Evolutionary conservation across 2,329 filamentous ascomycete genomes (phyloP).

Genomic region (Colletotrichum australisinense): DNA sequence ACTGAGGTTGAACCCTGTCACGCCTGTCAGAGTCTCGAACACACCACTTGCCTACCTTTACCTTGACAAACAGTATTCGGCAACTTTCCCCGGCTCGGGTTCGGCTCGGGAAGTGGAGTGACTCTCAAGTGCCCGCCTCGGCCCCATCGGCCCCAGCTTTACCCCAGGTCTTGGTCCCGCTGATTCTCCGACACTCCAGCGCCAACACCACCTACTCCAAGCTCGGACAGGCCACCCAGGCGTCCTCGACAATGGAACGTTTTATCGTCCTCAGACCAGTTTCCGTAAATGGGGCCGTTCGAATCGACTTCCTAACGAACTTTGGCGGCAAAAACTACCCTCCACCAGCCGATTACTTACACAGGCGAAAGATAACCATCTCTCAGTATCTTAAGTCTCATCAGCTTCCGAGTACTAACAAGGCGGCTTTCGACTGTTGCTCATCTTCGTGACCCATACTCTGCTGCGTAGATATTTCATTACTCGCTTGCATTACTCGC

Average conservation of each 20-base stretch:
- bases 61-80: background rate
- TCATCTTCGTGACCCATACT: background rate
- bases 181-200: background rate
- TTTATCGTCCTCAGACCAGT: background rate
- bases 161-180: conserved; percentile 3
- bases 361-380: background rate
- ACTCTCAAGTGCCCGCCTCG: background rate
- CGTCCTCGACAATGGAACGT: background rate
- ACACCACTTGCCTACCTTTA: background rate
- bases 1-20: background rate
- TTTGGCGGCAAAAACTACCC: background rate
- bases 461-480: background rate
- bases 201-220: background rate
- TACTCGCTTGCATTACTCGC: background rate
- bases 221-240: background rate
- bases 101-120: conserved; percentile 31
- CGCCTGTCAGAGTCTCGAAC: background rate
- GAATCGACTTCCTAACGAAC: background rate
- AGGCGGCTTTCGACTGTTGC: background rate
- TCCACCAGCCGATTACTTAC: background rate
- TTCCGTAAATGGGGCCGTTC: conserved; percentile 23
- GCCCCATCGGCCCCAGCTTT: conserved; percentile 28
- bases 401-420: background rate
- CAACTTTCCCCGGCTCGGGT: background rate
- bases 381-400: background rate